Evolutionary conservation across 2,329 filamentous ascomycete species (phyloP).

Genomic region (Tolypocladium tundrense): DNA sequence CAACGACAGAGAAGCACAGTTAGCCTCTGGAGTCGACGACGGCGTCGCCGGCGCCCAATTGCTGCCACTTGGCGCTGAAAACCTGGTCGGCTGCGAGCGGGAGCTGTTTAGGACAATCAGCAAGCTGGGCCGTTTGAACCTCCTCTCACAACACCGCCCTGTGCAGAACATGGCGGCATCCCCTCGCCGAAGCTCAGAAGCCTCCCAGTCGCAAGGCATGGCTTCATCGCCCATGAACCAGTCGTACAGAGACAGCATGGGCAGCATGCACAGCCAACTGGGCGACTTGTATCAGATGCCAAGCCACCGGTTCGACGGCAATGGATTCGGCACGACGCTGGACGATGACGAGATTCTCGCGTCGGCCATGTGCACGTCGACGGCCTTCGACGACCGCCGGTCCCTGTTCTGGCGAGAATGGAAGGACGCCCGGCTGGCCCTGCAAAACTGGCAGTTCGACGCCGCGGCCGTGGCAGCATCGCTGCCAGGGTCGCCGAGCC

Average conservation of each 20-base stretch:
- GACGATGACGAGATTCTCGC: slow-evolving; percentile 44
- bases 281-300: slow-evolving; percentile 27
- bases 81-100: slow-evolving; percentile 78
- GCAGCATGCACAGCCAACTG: slow-evolving; percentile 14
- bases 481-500: slow-evolving; percentile 38
- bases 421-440: slow-evolving; percentile 64
- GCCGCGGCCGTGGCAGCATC: slow-evolving; percentile 38
- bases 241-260: slow-evolving; percentile 26
- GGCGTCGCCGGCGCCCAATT: slow-evolving; percentile 35
- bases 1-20: slow-evolving; percentile 81
- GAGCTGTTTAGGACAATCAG: slow-evolving; percentile 79
- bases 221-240: slow-evolving; percentile 31
- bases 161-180: slow-evolving; percentile 29
- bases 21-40: slow-evolving; percentile 57
- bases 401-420: slow-evolving; percentile 76
- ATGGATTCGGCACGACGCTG: slow-evolving; percentile 48
- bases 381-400: slow-evolving; percentile 47
- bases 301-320: slow-evolving; percentile 54
- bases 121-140: slow-evolving; percentile 72
- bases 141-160: slow-evolving; percentile 62
- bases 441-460: slow-evolving; percentile 76
- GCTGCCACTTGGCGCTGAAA: slow-evolving; percentile 59
- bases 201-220: slow-evolving; percentile 24
- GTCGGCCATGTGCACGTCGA: slow-evolving; percentile 28
- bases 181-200: slow-evolving; percentile 5